Evolutionary conservation across 352 stramenopile genomes (phyloP).

Genomic region (Pythium rishiriense): DNA sequence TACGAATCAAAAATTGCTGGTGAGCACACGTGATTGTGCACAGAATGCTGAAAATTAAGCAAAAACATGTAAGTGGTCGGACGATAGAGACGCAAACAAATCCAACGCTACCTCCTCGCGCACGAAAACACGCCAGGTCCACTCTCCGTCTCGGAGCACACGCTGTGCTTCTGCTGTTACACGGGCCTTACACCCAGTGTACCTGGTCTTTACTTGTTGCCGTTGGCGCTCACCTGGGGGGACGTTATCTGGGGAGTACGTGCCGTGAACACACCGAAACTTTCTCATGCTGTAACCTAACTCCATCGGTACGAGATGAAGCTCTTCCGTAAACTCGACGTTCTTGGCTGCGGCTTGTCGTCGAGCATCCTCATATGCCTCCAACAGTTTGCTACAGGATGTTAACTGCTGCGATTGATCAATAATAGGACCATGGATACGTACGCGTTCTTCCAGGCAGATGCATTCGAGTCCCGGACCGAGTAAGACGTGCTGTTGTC

Average conservation of each 20-base stretch:
- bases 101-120: neutral
- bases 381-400: neutral
- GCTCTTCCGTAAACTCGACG: neutral
- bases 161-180: neutral
- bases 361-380: neutral
- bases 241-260: neutral
- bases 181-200: neutral
- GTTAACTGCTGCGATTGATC: too few relatives aligned
- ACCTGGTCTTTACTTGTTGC: neutral
- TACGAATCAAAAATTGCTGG: neutral
- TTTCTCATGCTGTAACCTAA: neutral
- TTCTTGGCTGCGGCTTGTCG: neutral
- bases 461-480: neutral
- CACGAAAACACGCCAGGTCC: neutral
- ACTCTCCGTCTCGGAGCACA: neutral
- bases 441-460: neutral
- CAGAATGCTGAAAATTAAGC: neutral
- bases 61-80: neutral
- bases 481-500: neutral
- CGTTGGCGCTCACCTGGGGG: neutral
- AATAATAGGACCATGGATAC: neutral
- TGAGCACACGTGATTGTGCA: neutral
- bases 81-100: neutral
- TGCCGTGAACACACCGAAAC: neutral
- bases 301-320: neutral